phyloP scores from a whole-genome alignment of 805 yeast genomes.

The Suhomyces kilbournensis region DNA sequence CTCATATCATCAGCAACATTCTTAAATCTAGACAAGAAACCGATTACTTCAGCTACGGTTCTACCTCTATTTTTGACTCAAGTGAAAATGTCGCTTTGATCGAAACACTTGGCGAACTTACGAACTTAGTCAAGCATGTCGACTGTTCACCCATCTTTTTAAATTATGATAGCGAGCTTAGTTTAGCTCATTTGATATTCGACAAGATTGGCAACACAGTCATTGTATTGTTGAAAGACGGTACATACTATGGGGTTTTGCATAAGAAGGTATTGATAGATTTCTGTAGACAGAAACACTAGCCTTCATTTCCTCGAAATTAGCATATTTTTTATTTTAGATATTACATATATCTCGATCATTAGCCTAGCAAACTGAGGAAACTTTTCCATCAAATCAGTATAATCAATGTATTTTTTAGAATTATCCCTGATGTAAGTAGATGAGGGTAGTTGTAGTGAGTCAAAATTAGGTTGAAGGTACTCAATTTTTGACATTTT shows the following conservation, averaged over 20 bases:
- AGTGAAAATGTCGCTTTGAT: conserved; percentile 9
- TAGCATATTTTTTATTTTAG: neutral
- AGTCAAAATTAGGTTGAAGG: neutral
- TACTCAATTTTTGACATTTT: neutral
- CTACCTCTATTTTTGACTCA: conserved; percentile 5
- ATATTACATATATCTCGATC: neutral
- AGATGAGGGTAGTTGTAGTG: neutral
- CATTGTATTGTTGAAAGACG: conserved; percentile 43
- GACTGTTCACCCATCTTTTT: conserved; percentile 48
- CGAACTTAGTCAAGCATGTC: conserved; percentile 41
- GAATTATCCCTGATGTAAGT: neutral
- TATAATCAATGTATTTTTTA: neutral
- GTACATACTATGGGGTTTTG: conserved; percentile 48
- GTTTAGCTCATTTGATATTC: conserved; percentile 50
- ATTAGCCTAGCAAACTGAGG: neutral
- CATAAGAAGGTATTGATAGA: conserved; percentile 55
- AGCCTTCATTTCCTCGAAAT: neutral
- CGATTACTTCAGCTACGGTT: conserved; percentile 27
- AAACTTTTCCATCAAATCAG: neutral
- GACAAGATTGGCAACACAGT: conserved; percentile 52
- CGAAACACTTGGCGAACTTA: conserved; percentile 21
- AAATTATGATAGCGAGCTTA: conserved; percentile 46
- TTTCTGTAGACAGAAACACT: conserved; percentile 23
- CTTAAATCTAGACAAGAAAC: conserved; percentile 1
- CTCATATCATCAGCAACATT: neutral